Base-by-base conservation (phyloP, 768 basidiomycete species). In the Trametes villosa region DNA sequence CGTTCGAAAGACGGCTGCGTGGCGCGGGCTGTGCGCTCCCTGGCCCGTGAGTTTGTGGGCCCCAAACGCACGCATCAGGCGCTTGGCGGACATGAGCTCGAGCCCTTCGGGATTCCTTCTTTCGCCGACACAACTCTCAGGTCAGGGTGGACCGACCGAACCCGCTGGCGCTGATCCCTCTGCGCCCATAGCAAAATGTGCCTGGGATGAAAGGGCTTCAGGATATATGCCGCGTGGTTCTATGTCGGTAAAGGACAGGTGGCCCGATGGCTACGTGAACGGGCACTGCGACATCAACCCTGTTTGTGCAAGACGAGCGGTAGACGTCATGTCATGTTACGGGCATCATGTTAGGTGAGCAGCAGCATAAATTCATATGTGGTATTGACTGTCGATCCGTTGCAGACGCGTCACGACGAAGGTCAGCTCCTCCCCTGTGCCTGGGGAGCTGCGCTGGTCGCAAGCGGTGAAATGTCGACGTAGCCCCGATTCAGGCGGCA, bases 31-130 rank as follows among this genome's bases (percentile, higher is more conserved):
- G 38, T 57, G 47, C 56, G 42, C 27, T 12, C 40, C 47, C n/a
- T 49, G 20, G 38, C 12, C 17, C 33, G 11, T 46, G 29, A 49
- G 27, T 33, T 13, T 24, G 47, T 36, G 29, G 38, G 45, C 44
- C 56, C 47, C 56, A 48, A 49, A 40, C 56, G 38, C 56, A 49
- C 56, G 47, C 56, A 57, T 57, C 56, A 57, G 38, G 56, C 56
- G 47, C 56, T 57, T 49, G 22, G 17, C 56, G 56, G 56, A 57
- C 36, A 57, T 57, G 38, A 57, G 12, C 15, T 30, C 18, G 38
- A 46, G 29, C 47, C 56, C 38, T 49, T 57, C 36, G 47, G 36
- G 47, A 40, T 42, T 57, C 13, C 56, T 57, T 49, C 36, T 57
- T 57, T 57, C 27, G 56, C 56, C 36, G 47, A 42, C 56, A 20